Evolutionary conservation across 768 basidiomycete species (phyloP).

Genomic region (Amanita pallidorosea): DNA sequence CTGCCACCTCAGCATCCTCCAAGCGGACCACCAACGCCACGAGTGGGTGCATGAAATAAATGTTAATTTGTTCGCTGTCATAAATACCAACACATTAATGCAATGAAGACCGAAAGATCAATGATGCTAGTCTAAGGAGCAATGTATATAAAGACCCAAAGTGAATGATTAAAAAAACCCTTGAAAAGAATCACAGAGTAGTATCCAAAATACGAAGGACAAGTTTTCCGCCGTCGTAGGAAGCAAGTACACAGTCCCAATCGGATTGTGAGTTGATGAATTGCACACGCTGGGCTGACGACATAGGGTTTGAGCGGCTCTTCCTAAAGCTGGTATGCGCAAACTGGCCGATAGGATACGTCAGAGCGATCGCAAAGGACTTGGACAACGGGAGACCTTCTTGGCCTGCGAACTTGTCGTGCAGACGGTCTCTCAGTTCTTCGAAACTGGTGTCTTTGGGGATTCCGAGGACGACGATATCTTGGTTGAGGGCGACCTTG

Average conservation of each 20-base stretch:
- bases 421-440: conserved; percentile 46
- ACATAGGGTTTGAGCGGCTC: conserved; percentile 18
- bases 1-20: conserved; percentile 2
- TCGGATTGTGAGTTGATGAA: conserved; percentile 45
- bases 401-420: conserved; percentile 57
- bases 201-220: conserved; percentile 44
- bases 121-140: background rate
- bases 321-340: conserved; percentile 17
- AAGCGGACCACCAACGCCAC: conserved; percentile 2
- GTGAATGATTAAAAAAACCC: background rate
- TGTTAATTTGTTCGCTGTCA: background rate
- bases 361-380: conserved; percentile 43
- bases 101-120: conserved; percentile 1
- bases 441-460: conserved; percentile 33
- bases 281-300: conserved; percentile 26
- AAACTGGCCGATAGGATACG: conserved; percentile 10
- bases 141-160: background rate
- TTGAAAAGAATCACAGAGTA: conserved; percentile 6
- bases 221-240: conserved; percentile 39
- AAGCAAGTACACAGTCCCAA: conserved; percentile 41
- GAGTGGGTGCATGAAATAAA: background rate
- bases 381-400: conserved; percentile 44
- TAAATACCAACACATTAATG: conserved; percentile 1
- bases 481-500: conserved; percentile 55
- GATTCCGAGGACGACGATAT: conserved; percentile 53